Evolutionary conservation across 805 yeast genomes (phyloP).

Genomic region (Saturnispora saitoi): DNA sequence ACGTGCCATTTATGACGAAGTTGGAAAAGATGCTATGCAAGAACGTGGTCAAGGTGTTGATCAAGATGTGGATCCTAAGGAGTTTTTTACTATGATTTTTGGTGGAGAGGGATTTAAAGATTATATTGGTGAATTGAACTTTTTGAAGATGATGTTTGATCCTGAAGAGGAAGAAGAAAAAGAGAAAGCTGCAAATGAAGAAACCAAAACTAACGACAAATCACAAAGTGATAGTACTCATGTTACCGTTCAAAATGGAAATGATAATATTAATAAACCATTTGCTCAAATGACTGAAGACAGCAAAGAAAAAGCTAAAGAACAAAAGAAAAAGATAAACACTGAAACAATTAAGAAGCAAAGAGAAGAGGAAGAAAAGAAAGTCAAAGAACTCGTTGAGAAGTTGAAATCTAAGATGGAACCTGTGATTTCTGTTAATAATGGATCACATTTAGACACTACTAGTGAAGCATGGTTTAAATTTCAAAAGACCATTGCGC

Average conservation of each 20-base stretch:
- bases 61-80: conserved; percentile 64
- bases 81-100: conserved; percentile 61
- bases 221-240: conserved; percentile 3
- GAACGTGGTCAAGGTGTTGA: conserved; percentile 41
- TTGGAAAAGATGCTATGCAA: conserved; percentile 54
- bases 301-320: conserved; percentile 9
- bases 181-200: conserved; percentile 34
- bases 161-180: conserved; percentile 36
- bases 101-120: conserved; percentile 87
- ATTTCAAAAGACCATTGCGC: conserved; percentile 55
- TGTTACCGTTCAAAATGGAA: conserved; percentile 10
- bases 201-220: not conserved
- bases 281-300: conserved; percentile 12
- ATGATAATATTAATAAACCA: conserved; percentile 1
- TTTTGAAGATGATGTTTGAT: conserved; percentile 62
- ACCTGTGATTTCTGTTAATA: conserved; percentile 33
- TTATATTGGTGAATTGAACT: conserved; percentile 81
- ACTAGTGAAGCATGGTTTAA: conserved; percentile 37
- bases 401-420: conserved; percentile 38
- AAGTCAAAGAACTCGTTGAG: conserved; percentile 49
- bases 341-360: conserved; percentile 25
- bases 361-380: conserved; percentile 30
- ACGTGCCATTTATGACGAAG: conserved; percentile 63
- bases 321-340: conserved; percentile 16
- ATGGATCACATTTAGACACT: conserved; percentile 28